Base-by-base conservation (phyloP, 2,329 filamentous ascomycete species). In the Fusarium sp. region DNA sequence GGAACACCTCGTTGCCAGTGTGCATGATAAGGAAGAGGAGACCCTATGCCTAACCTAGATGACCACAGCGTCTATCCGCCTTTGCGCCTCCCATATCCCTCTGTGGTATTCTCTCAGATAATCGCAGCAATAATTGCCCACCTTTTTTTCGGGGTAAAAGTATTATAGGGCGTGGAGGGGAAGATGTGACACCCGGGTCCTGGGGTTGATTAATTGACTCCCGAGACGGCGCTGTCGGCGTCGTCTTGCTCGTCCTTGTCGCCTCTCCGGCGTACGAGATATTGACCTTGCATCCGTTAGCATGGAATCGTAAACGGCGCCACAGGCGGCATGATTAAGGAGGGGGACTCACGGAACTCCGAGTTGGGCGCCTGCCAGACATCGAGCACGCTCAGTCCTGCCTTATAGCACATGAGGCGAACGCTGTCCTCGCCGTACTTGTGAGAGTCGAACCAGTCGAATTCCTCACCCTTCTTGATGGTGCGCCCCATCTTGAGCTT, bases 391-490 rank as follows among this genome's bases (percentile, higher is more conserved):
- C 78, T 80, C 71, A 85, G 75, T 56, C 81, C 82, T 45, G 82
- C 81, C 76, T 83, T 81, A 67, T 75, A 77, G 67, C 83, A 84
- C 84, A 85, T 85, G 66, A 81, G 76, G 27, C 78, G 78, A 14
- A 85, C 83, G 33, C 78, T 78, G 4, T 77, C 68, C 71, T 83
- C 81, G 56, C 78, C 76, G 57, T 85, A 84, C 73, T 85, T 85
- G 75, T 85, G 84, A 35, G 84, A 83, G 72, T 85, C 84, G 68
- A 85, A 85, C 84, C 84, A 85, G 69, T 85, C 84, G 17, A 85
- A 76, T 66, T 84, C 82, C 50, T 83, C 78, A 15, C 81, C 83
- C 22, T 76, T 61, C 45, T 70, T 63, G 43, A 85, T 81, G 12
- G 69, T 68, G 17, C 76, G 75, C 3, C 68, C 73, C 32, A 79